Percentiles rank a stretch among this genome's conserved stretches.
phyloP scores from a whole-genome alignment of 2,329 filamentous ascomycete genomes.

The Pezicula carpinea region DNA sequence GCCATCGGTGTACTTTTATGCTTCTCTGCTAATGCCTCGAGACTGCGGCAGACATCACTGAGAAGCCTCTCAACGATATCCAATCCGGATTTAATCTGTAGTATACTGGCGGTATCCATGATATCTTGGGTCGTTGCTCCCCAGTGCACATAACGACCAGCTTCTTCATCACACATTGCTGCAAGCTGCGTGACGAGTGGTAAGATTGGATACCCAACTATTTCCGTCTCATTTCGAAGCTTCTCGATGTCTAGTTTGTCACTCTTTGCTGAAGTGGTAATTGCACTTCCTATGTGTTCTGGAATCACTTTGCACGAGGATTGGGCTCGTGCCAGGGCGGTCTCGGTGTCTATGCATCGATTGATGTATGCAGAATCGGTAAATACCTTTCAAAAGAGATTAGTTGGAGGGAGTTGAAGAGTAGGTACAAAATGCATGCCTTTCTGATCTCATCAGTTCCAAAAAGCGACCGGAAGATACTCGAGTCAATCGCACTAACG shows the following conservation, averaged over 20 bases:
- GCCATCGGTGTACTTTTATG: slow-evolving; percentile 52
- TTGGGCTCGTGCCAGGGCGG: slow-evolving; percentile 46
- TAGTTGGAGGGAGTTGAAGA: neutral
- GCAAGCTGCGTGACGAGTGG: slow-evolving; percentile 45
- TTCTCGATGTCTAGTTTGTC: slow-evolving; percentile 38
- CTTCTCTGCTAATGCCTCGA: slow-evolving; percentile 37
- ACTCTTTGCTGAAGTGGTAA: slow-evolving; percentile 29
- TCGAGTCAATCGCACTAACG: slow-evolving; percentile 38
- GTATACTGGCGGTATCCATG: slow-evolving; percentile 48
- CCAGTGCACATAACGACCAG: slow-evolving; percentile 50
- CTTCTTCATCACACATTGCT: slow-evolving; percentile 25
- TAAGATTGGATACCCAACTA: slow-evolving; percentile 50
- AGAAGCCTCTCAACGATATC: slow-evolving; percentile 42
- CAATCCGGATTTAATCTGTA: slow-evolving; percentile 49
- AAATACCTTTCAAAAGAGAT: slow-evolving; percentile 31
- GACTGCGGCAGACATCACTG: slow-evolving; percentile 35
- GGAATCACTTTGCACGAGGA: slow-evolving; percentile 43
- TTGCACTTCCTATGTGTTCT: slow-evolving; percentile 27
- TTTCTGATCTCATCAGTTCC: slow-evolving; percentile 46
- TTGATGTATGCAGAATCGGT: slow-evolving; percentile 44
- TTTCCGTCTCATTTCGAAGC: slow-evolving; percentile 39
- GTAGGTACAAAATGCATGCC: no score
- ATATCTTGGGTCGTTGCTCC: slow-evolving; percentile 56
- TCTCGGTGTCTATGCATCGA: slow-evolving; percentile 45
- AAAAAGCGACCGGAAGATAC: slow-evolving; percentile 46